These are phyloP conservation scores for Uronychia setigera DNA, from an alignment of 73 alveolate genomes.

Conservation along the genomic window DNA sequence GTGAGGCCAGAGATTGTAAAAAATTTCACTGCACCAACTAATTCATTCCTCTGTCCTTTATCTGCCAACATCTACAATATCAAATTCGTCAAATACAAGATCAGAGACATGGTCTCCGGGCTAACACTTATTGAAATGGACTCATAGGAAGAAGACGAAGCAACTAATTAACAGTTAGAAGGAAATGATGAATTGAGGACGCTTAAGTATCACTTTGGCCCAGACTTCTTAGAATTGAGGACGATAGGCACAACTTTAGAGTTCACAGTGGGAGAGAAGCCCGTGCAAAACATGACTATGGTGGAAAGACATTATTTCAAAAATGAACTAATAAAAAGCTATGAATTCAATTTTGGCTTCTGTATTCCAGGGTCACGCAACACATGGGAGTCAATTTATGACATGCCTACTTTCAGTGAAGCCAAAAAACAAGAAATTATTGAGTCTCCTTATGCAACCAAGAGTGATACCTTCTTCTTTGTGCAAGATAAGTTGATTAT, in stretches of 20 bases:
- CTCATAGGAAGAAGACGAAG: slow-evolving; percentile 57
- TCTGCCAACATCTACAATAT: slow-evolving; percentile 68
- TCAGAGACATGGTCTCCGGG: slow-evolving; percentile 75
- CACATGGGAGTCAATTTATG: slow-evolving; percentile 75
- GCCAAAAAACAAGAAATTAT: slow-evolving; percentile 69
- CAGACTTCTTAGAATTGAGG: slow-evolving; percentile 68
- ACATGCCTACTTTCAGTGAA: slow-evolving; percentile 71
- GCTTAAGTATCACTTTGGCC: slow-evolving; percentile 75
- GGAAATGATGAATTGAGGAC: slow-evolving; percentile 54
- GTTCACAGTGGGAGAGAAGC: slow-evolving; percentile 80
- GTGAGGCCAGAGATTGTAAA: slow-evolving; percentile 63
- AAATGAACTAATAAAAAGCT: slow-evolving; percentile 66
- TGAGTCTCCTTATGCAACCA: slow-evolving; percentile 69
- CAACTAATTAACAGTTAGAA: slow-evolving; percentile 46
- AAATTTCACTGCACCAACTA: slow-evolving; percentile 67
- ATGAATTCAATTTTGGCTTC: slow-evolving; percentile 77
- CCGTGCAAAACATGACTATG: slow-evolving; percentile 73
- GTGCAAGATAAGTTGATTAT: slow-evolving; percentile 67
- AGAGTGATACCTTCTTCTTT: slow-evolving; percentile 85
- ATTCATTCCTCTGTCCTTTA: slow-evolving; percentile 63
- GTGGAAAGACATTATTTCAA: slow-evolving; percentile 89
- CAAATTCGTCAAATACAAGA: slow-evolving; percentile 71
- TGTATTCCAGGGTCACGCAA: slow-evolving; percentile 75
- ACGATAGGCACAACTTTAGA: slow-evolving; percentile 80
- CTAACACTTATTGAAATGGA: slow-evolving; percentile 72